Evolutionary conservation across 164 flowering plant genomes (phyloP), one percentile per base, ranked within the genome.

Genomic region (Sextonia rubra): DNA sequence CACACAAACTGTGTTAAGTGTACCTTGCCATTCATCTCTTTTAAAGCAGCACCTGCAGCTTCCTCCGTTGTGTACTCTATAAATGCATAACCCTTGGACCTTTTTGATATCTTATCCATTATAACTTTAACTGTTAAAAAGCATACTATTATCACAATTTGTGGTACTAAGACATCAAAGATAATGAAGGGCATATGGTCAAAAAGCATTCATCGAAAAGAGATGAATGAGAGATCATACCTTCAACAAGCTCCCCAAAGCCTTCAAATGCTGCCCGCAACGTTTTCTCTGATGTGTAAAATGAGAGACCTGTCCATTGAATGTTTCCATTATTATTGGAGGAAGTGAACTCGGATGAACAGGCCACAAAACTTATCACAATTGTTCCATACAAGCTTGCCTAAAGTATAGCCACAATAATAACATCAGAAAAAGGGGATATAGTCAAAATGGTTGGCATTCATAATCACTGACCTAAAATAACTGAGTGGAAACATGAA

Each of bases 21-120:
- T 79, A 88, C 98, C 91, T 92, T 90, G 73, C 94, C 96, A 81
- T 94, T 92, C 99, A 94, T 94, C 77, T 92, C 97, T 81, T 84
- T 88, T 26, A 91, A 89, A 47, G 99, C 99, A 22, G 88, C 86
- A 79, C 82, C 75, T 2, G 99, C 99, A 67, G 99, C 97, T 79
- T 87, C 97, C 80, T 89, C 92, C 44, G 95, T 89, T 2, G 94
- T 86, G 82, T 90, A 94, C 84, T 94, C 96, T 6, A 94, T 68
- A 76, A 92, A 92, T 29, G 94, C 98, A 84, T 88, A 94, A 56
- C 98, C 99, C 83, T 91, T 94, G 49, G 99, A 92, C 76, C 99
- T 86, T 78, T 94, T 94, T 5, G 99, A 94, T 68, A 94, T 91
- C 82, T 91, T 92, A 82, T 94, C 99, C 97, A 92, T 94, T 73